Evolutionary conservation across 23 red algal genomes (phyloP).

Genomic region (Cyanidiococcus yangmingshanensis): DNA sequence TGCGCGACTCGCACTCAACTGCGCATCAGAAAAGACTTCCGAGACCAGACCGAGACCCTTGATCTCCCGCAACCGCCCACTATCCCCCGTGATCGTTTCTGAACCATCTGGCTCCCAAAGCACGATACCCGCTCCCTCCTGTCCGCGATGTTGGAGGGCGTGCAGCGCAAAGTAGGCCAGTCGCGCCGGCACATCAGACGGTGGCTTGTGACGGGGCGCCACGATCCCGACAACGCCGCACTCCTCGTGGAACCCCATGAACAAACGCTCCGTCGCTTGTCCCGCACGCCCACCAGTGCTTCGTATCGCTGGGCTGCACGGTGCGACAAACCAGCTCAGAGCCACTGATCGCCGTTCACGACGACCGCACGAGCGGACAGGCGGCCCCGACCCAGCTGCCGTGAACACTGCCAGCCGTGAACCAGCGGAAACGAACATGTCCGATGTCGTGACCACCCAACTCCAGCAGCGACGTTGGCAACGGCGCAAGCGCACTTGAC

Average conservation of each 20-base stretch:
- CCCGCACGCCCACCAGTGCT: too few relatives aligned
- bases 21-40: constrained; percentile 59
- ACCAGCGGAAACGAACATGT: too few relatives aligned
- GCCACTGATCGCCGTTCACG: too few relatives aligned
- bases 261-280: background rate
- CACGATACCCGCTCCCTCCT: constrained; percentile 93
- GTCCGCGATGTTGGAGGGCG: constrained; percentile 85
- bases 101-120: constrained; percentile 22
- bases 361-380: too few relatives aligned
- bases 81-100: background rate
- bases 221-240: constrained; percentile 85
- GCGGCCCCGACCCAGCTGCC: too few relatives aligned
- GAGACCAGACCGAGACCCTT: constrained; percentile 91
- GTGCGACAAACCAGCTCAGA: too few relatives aligned
- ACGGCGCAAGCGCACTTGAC: too few relatives aligned
- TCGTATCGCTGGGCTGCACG: too few relatives aligned
- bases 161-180: constrained; percentile 79
- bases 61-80: constrained; percentile 39
- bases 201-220: constrained; percentile 18
- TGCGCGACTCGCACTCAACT: constrained; percentile 27
- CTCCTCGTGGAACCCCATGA: constrained; percentile 57
- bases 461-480: too few relatives aligned
- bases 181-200: constrained; percentile 32
- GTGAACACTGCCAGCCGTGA: too few relatives aligned
- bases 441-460: too few relatives aligned